Evolutionary conservation across 1,284 basidiomycete species (phyloP).

Genomic region (Stygiomarasmius scandens): DNA sequence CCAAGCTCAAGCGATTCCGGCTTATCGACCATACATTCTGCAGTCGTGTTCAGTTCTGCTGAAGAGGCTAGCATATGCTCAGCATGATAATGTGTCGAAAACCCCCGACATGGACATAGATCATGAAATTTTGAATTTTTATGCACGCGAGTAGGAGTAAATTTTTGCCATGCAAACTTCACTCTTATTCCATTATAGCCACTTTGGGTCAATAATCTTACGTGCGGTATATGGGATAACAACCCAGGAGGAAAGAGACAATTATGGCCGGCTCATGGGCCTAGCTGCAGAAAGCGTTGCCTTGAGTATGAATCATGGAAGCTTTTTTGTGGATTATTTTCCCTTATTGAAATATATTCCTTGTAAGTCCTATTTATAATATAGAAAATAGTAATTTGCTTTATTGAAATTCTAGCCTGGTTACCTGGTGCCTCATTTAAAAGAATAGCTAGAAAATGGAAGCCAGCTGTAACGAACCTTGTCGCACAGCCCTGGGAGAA

Average conservation of each 20-base stretch:
- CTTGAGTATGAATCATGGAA: not conserved
- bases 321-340: not conserved
- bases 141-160: too few relatives aligned
- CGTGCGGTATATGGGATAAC: too few relatives aligned
- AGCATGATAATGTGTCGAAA: too few relatives aligned
- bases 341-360: not conserved
- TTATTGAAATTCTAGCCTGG: not conserved
- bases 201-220: too few relatives aligned
- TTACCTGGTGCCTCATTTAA: slow-evolving; percentile 1
- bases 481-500: not conserved
- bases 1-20: slow-evolving; percentile 15
- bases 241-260: too few relatives aligned
- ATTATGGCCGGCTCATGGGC: too few relatives aligned
- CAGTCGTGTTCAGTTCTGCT: slow-evolving; percentile 19
- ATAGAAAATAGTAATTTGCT: too few relatives aligned
- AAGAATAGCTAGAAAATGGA: not conserved
- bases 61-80: not conserved
- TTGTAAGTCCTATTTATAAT: not conserved
- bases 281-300: not conserved
- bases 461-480: not conserved
- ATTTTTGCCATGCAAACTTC: too few relatives aligned
- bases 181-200: too few relatives aligned
- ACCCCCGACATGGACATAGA: too few relatives aligned
- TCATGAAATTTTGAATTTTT: too few relatives aligned
- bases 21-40: slow-evolving; percentile 18